Evolutionary conservation across 306 rosid species (phyloP).

Genomic region (Crotalaria pallida): DNA sequence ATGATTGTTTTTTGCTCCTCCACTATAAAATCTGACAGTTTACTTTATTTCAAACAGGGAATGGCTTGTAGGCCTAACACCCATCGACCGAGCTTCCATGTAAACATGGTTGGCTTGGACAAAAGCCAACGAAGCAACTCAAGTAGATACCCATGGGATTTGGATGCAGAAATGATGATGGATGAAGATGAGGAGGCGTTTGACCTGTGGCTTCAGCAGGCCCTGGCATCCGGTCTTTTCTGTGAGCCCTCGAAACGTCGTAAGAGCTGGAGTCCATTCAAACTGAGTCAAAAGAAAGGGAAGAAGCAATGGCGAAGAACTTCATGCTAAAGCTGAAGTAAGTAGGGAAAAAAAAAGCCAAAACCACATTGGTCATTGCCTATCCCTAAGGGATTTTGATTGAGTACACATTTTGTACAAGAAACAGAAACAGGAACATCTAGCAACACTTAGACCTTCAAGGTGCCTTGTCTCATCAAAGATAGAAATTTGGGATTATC

Average conservation of each 20-base stretch:
- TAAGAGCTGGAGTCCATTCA: constrained; percentile 99
- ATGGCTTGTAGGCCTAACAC: constrained; percentile 99
- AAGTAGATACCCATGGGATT: constrained; percentile 89
- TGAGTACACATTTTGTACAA: constrained; percentile 15
- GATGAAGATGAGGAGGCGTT: constrained; percentile 95
- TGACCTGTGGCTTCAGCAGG: constrained; percentile 94
- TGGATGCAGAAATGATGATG: constrained; percentile 95
- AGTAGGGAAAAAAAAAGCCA: background rate
- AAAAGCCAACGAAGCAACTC: constrained; percentile 74
- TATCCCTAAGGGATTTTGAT: constrained; percentile 27
- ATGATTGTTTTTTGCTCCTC: background rate
- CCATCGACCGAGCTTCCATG: constrained; percentile 93
- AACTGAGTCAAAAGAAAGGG: constrained; percentile 69
- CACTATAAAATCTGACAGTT: background rate
- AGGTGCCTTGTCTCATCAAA: constrained; percentile 13
- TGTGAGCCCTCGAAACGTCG: constrained; percentile 87
- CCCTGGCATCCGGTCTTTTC: constrained; percentile 87
- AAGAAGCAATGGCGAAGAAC: constrained; percentile 96
- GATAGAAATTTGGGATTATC: background rate
- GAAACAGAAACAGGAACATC: constrained; percentile 1
- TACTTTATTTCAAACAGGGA: constrained; percentile 51
- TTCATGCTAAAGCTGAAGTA: constrained; percentile 52
- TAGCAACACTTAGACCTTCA: constrained; percentile 16
- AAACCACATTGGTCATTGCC: constrained; percentile 23
- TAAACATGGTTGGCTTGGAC: constrained; percentile 97